Evolutionary conservation across 345 rosid genomes (phyloP), one percentile per base, ranked within the genome.

Genomic region (Populus euphratica): DNA sequence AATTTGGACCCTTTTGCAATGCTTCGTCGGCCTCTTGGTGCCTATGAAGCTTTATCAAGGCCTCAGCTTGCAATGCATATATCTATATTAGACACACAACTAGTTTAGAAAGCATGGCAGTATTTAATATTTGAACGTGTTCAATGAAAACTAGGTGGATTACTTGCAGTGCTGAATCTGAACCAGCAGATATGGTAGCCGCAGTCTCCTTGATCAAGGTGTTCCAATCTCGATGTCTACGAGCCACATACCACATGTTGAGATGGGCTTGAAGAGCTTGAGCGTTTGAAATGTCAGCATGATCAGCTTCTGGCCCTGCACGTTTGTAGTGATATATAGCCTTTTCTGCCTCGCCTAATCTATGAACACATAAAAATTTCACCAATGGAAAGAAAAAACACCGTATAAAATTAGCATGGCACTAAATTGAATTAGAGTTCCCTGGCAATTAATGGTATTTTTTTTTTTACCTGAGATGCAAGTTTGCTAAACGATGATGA

Each of bases 101-200:
- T 31, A 17, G 67, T 10, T 59, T 59, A 59, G 64, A 29, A 59
- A 4, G 27, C 27, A 59, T 8, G 64, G 64, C 29, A 3, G 5
- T 59, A 59, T 23, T n/a, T 59, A 1, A 59, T 11, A n/a, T 59
- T 23, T 9, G 11, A 59, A 59, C n/a, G 29, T 10, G 64, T n/a
- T 59, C 14, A 10, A n/a, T 17, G 62, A 43, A 56, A 56, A 64
- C 18, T 65, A 25, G 31, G 73, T 2, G 31, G 50, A 68, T 54
- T 41, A 89, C 99, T 82, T 87, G 98, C 9, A 93, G 93, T 1
- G 97, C 99, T 47, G 98, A 92, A 88, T 92, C 97, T 71, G 97
- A 94, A 50, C 97, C 96, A 0, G 84, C 83, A 16, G 89, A 73
- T 17, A 96, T 90, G 39, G 97, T 89, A 13, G 83, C 76, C 33